phyloP scores from a whole-genome alignment of 164 flowering plant genomes.

The Magnolia changhungtana region DNA sequence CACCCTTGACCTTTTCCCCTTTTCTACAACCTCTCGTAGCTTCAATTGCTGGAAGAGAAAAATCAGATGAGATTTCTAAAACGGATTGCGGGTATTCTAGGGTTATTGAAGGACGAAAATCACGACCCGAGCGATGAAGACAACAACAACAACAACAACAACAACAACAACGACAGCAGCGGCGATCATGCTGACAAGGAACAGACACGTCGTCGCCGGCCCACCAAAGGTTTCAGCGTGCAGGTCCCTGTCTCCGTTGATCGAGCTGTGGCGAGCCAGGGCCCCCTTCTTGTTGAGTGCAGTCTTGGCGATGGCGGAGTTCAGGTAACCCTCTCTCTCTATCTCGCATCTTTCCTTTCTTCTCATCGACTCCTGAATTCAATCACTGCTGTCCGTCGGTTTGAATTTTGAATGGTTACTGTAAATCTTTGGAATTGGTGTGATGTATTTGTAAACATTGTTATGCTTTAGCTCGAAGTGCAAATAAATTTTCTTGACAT shows the following conservation, averaged over 20 bases:
- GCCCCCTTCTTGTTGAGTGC: slow-evolving; percentile 56
- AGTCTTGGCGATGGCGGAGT: slow-evolving; percentile 64
- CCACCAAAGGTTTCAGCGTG: slow-evolving; percentile 68
- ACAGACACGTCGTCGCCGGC: slow-evolving; percentile 15
- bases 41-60: not conserved
- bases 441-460: too few relatives aligned
- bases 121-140: not conserved
- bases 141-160: slow-evolving; percentile 19
- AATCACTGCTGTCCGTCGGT: not conserved
- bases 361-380: not conserved
- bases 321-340: slow-evolving; percentile 41
- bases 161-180: slow-evolving; percentile 18
- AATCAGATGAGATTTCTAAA: not conserved
- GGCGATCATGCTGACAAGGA: slow-evolving; percentile 7
- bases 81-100: not conserved
- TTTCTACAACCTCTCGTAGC: too few relatives aligned
- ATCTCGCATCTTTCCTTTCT: not conserved
- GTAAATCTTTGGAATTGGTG: not conserved
- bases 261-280: slow-evolving; percentile 26
- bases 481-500: too few relatives aligned
- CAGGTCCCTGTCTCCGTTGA: slow-evolving; percentile 70
- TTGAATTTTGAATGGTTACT: not conserved
- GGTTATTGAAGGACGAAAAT: not conserved
- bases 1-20: too few relatives aligned
- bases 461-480: too few relatives aligned